These are phyloP conservation scores for Aurifilum marmelostoma DNA, from an alignment of 2,329 filamentous ascomycete genomes.

Conservation along the genomic window DNA sequence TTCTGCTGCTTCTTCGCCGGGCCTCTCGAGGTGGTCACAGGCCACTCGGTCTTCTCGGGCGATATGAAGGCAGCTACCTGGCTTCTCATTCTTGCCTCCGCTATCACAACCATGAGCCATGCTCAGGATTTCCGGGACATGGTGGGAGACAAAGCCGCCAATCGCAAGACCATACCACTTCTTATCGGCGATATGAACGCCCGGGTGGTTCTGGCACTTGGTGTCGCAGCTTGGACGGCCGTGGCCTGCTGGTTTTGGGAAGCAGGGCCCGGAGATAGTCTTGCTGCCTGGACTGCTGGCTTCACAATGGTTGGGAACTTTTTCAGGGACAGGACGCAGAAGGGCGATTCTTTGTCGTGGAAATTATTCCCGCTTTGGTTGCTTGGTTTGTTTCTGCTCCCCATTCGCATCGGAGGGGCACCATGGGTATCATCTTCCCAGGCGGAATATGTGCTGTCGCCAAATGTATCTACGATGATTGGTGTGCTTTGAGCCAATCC, in stretches of 20 bases:
- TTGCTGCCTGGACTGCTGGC: neutral
- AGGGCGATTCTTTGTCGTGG: neutral
- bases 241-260: neutral
- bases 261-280: neutral
- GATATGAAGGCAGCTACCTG: slow-evolving; percentile 2
- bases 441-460: neutral
- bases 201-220: neutral
- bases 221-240: neutral
- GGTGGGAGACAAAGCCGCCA: neutral
- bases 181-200: slow-evolving; percentile 1
- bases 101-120: neutral
- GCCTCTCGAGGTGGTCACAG: slow-evolving; percentile 6
- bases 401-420: neutral
- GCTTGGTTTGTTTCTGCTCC: neutral
- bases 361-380: neutral
- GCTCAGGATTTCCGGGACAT: slow-evolving; percentile 4
- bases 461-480: neutral
- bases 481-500: neutral
- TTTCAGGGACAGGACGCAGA: neutral
- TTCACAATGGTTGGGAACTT: neutral
- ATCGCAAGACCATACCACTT: neutral
- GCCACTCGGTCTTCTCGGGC: neutral
- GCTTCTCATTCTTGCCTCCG: neutral
- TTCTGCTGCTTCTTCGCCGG: slow-evolving; percentile 11
- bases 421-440: neutral